Evolutionary conservation across 2,329 filamentous ascomycete species (phyloP).

Genomic region (Ceratocystis papillata): DNA sequence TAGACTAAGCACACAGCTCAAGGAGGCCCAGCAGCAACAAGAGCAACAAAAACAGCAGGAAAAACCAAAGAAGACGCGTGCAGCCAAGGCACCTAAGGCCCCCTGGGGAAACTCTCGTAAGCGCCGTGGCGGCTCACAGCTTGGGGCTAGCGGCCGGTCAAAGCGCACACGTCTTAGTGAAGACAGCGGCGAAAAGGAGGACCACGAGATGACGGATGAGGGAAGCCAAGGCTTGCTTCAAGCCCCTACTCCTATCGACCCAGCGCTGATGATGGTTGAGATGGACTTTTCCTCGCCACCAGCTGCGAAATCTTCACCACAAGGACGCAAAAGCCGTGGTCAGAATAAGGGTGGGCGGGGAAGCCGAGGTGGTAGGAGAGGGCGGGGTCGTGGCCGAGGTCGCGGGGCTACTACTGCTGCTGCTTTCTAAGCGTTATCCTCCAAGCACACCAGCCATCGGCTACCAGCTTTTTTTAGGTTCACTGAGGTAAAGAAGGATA

Average conservation of each 20-base stretch:
- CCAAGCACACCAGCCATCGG: not conserved
- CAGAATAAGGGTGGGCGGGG: not conserved
- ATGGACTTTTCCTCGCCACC: not conserved
- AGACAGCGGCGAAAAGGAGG: not conserved
- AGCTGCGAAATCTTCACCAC: not conserved
- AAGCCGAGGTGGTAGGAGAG: slow-evolving; percentile 2
- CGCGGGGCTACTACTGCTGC: not conserved
- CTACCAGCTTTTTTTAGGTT: not conserved
- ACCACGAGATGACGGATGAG: not conserved
- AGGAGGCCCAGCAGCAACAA: not conserved
- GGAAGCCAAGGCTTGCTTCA: not conserved
- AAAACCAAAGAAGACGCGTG: not conserved
- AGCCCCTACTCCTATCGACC: not conserved
- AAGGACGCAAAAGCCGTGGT: not conserved
- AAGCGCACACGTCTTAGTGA: not conserved
- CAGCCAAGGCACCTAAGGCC: not conserved
- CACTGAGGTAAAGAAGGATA: not conserved
- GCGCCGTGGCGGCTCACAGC: not conserved
- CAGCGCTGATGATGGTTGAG: not conserved
- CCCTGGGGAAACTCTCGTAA: not conserved
- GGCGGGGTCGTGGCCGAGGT: slow-evolving; percentile 3
- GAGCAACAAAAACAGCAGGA: not conserved
- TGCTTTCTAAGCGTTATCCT: not conserved
- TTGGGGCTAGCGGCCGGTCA: not conserved
- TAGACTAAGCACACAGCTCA: slow-evolving; percentile 2